These are phyloP conservation scores for Gaeumannomyces sp. DNA, from an alignment of 2,329 filamentous ascomycete genomes.

Conservation along the genomic window DNA sequence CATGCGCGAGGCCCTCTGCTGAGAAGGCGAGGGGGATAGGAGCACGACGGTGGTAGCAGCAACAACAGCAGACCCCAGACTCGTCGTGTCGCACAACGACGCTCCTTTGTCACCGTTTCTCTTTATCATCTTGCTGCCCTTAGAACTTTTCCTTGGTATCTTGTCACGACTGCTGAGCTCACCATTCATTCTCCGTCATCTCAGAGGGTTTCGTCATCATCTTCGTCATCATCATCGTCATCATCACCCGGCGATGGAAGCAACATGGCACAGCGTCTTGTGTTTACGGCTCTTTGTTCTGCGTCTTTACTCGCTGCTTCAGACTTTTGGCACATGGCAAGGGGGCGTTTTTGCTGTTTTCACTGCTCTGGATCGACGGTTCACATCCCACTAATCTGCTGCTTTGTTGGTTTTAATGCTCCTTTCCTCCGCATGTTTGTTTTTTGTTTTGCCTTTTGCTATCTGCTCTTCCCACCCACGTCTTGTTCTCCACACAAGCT, in stretches of 20 bases:
- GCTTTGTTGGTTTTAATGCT: background rate
- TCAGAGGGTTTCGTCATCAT: background rate
- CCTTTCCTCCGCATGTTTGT: background rate
- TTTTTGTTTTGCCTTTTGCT: slow-evolving; percentile 1
- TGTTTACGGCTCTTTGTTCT: background rate
- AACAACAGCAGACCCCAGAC: slow-evolving; percentile 1
- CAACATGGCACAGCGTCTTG: slow-evolving; percentile 1
- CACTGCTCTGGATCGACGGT: too few relatives aligned
- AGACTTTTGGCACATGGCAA: background rate
- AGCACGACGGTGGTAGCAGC: background rate
- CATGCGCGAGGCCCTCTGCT: slow-evolving; percentile 29
- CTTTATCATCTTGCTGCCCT: background rate
- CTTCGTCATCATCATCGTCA: background rate
- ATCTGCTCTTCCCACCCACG: background rate
- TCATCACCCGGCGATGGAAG: background rate
- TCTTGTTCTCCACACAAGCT: background rate
- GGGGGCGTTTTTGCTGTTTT: slow-evolving; percentile 5
- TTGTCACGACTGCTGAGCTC: background rate
- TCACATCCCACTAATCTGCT: background rate
- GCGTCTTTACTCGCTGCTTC: background rate
- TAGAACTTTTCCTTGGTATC: background rate
- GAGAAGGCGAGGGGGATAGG: slow-evolving; percentile 6
- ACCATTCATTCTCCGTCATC: background rate
- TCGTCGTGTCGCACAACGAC: background rate
- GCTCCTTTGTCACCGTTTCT: background rate